phyloP scores from a whole-genome alignment of 305 asterid genomes.

The Fraxinus sp. region DNA sequence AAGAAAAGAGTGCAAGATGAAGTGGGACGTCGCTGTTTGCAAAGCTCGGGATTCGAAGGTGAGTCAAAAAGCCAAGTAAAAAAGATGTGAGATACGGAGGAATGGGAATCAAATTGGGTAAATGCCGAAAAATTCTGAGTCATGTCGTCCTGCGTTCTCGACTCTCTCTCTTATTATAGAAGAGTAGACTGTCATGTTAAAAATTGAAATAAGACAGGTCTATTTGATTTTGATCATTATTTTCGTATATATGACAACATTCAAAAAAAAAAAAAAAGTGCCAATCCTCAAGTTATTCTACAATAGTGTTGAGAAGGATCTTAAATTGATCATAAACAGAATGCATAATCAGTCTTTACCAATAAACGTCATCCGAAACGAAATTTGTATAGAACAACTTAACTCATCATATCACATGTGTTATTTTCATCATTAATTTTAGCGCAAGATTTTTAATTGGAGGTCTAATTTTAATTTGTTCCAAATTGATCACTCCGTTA shows the following conservation, averaged over 20 bases:
- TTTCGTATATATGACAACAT: not conserved
- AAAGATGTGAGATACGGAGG: not conserved
- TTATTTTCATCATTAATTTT: not conserved
- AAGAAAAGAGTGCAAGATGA: not conserved
- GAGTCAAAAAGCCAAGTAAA: conserved; percentile 3
- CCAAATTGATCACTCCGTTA: no score
- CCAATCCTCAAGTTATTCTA: not conserved
- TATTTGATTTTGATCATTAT: not conserved
- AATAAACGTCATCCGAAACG: no score
- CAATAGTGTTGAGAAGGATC: not conserved
- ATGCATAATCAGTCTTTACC: not conserved
- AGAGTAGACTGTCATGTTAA: not conserved
- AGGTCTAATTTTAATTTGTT: no score
- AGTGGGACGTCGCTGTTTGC: not conserved
- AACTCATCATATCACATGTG: no score
- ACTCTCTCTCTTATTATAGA: not conserved
- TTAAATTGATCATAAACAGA: not conserved
- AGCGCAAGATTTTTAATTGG: not conserved
- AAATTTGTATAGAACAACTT: not conserved
- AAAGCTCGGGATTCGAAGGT: conserved; percentile 1
- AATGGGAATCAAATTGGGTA: not conserved
- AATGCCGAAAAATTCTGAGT: not conserved
- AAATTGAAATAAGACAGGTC: not conserved
- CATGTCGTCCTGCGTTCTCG: not conserved
- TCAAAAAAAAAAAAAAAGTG: not conserved